A percentile compares a stretch with the other conserved stretches of the same genome.
These are phyloP conservation scores for Teratosphaeria epicoccoides DNA, from an alignment of 2,329 filamentous ascomycete genomes.

Conservation along the genomic window DNA sequence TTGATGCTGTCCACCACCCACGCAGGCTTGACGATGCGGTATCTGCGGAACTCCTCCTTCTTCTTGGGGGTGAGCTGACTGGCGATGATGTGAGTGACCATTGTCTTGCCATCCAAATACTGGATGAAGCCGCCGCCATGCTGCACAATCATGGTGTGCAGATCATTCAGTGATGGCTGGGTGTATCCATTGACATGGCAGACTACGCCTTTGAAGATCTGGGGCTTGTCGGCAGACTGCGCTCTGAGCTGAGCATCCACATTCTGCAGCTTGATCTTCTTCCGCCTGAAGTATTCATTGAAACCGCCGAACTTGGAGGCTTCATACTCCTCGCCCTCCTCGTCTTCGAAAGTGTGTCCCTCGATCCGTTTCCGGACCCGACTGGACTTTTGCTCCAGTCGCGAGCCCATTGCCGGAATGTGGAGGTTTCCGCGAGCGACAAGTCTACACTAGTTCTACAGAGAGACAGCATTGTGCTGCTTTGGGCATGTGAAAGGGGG, in stretches of 20 bases:
- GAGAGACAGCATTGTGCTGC: neutral
- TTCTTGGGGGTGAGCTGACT: constrained; percentile 88
- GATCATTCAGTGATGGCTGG: constrained; percentile 78
- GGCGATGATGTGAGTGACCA: constrained; percentile 79
- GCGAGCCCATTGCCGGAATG: constrained; percentile 45
- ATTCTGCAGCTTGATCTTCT: constrained; percentile 96
- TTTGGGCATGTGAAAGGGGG: neutral
- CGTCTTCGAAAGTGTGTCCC: constrained; percentile 63
- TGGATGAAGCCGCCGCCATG: constrained; percentile 94
- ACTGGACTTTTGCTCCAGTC: constrained; percentile 49
- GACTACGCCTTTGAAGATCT: constrained; percentile 83
- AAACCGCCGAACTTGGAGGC: constrained; percentile 82
- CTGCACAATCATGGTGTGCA: constrained; percentile 77
- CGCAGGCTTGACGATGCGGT: constrained; percentile 85
- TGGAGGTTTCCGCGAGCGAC: neutral
- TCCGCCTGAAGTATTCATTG: constrained; percentile 81
- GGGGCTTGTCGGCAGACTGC: constrained; percentile 57
- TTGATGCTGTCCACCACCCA: constrained; percentile 88
- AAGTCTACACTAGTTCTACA: neutral
- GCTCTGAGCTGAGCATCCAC: constrained; percentile 73
- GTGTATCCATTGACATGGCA: constrained; percentile 94
- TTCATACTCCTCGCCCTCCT: constrained; percentile 80
- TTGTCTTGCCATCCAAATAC: constrained; percentile 88
- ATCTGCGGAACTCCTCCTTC: constrained; percentile 71
- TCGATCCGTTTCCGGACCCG: constrained; percentile 54